Conservation (phyloP, 768 basidiomycete genomes). For the Amanita fuliginea region DNA sequence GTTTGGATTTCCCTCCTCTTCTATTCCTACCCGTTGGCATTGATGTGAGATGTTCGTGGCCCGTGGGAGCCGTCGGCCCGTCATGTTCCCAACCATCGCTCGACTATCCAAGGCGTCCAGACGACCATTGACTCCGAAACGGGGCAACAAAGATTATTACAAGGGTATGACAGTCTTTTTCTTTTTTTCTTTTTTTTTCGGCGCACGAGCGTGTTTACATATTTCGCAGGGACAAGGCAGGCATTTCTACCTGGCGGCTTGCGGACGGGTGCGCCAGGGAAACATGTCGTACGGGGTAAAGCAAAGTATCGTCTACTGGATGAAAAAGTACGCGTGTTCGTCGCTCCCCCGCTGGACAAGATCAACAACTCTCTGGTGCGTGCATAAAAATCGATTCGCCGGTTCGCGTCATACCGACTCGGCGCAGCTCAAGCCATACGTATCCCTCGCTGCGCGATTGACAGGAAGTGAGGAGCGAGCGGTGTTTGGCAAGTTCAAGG, state of each 20-base stretch:
- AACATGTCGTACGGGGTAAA: slow-evolving; percentile 67
- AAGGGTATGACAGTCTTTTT: slow-evolving; percentile 52
- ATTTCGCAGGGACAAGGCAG: slow-evolving; percentile 61
- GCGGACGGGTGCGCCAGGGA: slow-evolving; percentile 83
- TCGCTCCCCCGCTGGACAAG: slow-evolving; percentile 64
- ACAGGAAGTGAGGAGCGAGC: slow-evolving; percentile 21
- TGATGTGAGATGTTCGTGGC: not conserved
- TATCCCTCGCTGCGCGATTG: slow-evolving; percentile 34
- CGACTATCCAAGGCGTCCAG: slow-evolving; percentile 78
- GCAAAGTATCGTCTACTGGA: slow-evolving; percentile 77
- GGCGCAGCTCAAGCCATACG: slow-evolving; percentile 61
- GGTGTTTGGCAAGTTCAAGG: slow-evolving; percentile 27
- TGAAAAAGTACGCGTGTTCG: slow-evolving; percentile 73
- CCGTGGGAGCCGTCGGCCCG: not conserved
- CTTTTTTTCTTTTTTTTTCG: no score
- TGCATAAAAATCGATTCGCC: not conserved
- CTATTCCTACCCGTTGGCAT: slow-evolving; percentile 13
- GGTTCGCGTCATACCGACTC: not conserved
- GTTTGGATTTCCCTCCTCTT: slow-evolving; percentile 15
- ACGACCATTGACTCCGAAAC: slow-evolving; percentile 71
- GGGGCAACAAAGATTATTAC: slow-evolving; percentile 93
- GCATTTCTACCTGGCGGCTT: slow-evolving; percentile 74
- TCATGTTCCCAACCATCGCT: slow-evolving; percentile 61
- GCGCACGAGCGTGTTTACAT: not conserved
- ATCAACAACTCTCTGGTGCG: slow-evolving; percentile 49